Percentiles rank a stretch among this genome's conserved stretches.
Conservation (phyloP, 441 rosid genomes). For the Bruguiera hainesii region DNA sequence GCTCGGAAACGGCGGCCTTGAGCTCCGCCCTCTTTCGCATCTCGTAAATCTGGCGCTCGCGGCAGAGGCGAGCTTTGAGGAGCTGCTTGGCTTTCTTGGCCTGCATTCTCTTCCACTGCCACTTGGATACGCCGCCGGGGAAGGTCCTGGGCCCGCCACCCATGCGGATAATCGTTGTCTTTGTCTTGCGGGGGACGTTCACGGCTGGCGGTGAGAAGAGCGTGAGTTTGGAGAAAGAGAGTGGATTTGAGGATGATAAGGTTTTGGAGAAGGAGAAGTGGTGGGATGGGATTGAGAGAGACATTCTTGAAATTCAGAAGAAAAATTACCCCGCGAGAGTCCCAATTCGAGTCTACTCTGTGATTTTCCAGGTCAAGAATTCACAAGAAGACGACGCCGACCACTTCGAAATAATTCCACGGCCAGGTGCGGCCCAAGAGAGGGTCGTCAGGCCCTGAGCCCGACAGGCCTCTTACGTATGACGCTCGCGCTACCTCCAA, state of each 20-base stretch:
- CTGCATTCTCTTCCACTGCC: constrained; percentile 99
- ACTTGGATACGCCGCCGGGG: constrained; percentile 87
- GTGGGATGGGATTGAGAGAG: constrained; percentile 21
- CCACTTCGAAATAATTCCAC: no score
- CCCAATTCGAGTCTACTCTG: background rate
- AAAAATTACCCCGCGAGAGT: no score
- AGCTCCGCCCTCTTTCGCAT: constrained; percentile 82
- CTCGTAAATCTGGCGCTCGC: constrained; percentile 80
- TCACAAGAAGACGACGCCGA: no score
- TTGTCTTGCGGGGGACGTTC: constrained; percentile 22
- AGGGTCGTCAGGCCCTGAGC: no score
- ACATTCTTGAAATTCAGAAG: constrained; percentile 4
- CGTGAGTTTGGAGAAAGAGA: constrained; percentile 35
- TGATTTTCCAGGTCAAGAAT: background rate
- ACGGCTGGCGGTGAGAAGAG: constrained; percentile 17
- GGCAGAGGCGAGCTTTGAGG: constrained; percentile 68
- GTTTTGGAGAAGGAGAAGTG: constrained; percentile 40
- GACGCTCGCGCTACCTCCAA: no score
- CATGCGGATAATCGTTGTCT: constrained; percentile 62
- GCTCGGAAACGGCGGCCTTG: constrained; percentile 71
- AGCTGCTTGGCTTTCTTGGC: constrained; percentile 83
- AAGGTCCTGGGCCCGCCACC: constrained; percentile 95
- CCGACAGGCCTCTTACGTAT: no score
- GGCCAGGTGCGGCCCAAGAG: no score
- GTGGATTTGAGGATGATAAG: constrained; percentile 24